Evolutionary conservation across 1,139 yeast species (phyloP), one percentile per base, ranked within the genome.

Genomic region (Scheffersomyces stambukii): DNA sequence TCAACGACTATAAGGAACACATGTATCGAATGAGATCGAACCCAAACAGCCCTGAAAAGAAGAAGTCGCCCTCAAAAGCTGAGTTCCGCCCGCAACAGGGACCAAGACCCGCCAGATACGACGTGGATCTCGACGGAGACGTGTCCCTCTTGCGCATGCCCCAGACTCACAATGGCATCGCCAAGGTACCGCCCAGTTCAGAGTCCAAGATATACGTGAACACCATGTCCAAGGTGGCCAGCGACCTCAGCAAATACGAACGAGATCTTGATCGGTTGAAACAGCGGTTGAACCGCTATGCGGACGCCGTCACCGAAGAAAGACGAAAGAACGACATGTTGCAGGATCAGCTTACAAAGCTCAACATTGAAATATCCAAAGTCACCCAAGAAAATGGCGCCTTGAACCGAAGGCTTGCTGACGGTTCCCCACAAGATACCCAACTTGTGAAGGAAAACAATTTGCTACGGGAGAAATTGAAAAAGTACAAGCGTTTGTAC

Each of bases 401-500:
- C 10, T 7, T 6, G 9, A 14, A 24, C 11, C 4, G 8, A 16
- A 18, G 21, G 11, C 5, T 25, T 29, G 24, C 13, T 11, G 17
- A 5, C n/a, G n/a, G n/a, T n/a, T n/a, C n/a, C n/a, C n/a, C n/a
- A n/a, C n/a, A n/a, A n/a, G n/a, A n/a, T n/a, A n/a, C n/a, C n/a
- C 13, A 15, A 4, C 5, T 28, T 2, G 16, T 18, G 5, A 13
- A n/a, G n/a, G 24, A 19, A 12, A 14, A 19, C 17, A 27, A 23
- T 3, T 6, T 9, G 16, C 12, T 32, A 4, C 23, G 22, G 11
- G 24, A 7, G 8, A 32, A 32, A 16, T 23, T 35, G 19, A 20
- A 18, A 15, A 35, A 35, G 18, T 35, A 35, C 20, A 23, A 24
- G n/a, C 18, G 9, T 3, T 23, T 32, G 6, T 24, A 35, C n/a